Percentiles rank a stretch among this genome's conserved stretches.
Conservation (phyloP, 2,329 filamentous ascomycete species). For the Huntiella bhutanensis region DNA sequence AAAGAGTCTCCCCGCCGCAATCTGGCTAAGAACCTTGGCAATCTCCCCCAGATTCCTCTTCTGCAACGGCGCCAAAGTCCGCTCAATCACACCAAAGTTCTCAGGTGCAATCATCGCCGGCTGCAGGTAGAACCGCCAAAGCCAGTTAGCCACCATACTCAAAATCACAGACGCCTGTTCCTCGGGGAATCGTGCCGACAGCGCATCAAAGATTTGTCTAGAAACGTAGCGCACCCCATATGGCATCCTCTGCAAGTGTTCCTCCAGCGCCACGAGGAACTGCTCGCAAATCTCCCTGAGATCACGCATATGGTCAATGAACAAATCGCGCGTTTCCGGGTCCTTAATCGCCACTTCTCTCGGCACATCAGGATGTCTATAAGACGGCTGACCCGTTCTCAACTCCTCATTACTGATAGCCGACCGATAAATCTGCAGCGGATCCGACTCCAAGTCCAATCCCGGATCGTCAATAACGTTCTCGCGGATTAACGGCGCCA, state of each 20-base stretch:
- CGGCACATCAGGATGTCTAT: slow-evolving; percentile 64
- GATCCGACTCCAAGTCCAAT: slow-evolving; percentile 87
- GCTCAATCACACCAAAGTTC: slow-evolving; percentile 81
- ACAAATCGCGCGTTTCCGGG: slow-evolving; percentile 74
- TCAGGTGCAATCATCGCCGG: slow-evolving; percentile 80
- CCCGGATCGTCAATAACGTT: slow-evolving; percentile 85
- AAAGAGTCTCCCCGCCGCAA: slow-evolving; percentile 75
- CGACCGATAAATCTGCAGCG: slow-evolving; percentile 89
- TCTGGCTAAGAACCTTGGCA: slow-evolving; percentile 75
- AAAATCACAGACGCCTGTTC: slow-evolving; percentile 63
- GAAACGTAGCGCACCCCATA: slow-evolving; percentile 82
- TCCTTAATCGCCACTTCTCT: slow-evolving; percentile 92
- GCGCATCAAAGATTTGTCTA: slow-evolving; percentile 63
- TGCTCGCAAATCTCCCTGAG: slow-evolving; percentile 88
- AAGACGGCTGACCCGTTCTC: slow-evolving; percentile 68
- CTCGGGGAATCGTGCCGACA: slow-evolving; percentile 58
- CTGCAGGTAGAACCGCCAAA: slow-evolving; percentile 87
- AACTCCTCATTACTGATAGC: slow-evolving; percentile 96
- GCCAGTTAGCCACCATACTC: slow-evolving; percentile 72
- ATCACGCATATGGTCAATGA: slow-evolving; percentile 87
- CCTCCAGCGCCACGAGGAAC: slow-evolving; percentile 65
- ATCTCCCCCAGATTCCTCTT: slow-evolving; percentile 85
- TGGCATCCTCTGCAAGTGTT: slow-evolving; percentile 70
- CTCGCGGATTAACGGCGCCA: slow-evolving; percentile 71
- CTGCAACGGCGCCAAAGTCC: slow-evolving; percentile 71